Percentiles rank a stretch among this genome's conserved stretches.
Conservation (phyloP, 2,329 filamentous ascomycete genomes). For the Fusarium falciforme region DNA sequence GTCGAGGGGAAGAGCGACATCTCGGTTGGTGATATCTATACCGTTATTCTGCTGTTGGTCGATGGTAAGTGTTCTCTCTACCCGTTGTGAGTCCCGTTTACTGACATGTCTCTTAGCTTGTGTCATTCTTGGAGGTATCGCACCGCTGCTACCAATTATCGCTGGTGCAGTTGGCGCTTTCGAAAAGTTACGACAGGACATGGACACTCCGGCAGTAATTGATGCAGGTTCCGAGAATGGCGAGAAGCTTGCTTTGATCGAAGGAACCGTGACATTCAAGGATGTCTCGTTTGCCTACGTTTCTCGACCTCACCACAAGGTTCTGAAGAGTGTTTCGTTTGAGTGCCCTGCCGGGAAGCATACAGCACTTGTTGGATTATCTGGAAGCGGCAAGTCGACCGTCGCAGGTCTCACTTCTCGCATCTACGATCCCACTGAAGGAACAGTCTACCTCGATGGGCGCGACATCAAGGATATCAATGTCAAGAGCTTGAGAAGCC, state of each 20-base stretch:
- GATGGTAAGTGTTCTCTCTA: slow-evolving; percentile 57
- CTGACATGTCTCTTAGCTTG: slow-evolving; percentile 56
- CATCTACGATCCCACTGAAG: slow-evolving; percentile 67
- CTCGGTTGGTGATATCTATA: slow-evolving; percentile 65
- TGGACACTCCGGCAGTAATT: slow-evolving; percentile 62
- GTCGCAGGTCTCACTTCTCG: slow-evolving; percentile 66
- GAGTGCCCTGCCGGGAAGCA: slow-evolving; percentile 60
- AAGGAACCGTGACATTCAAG: slow-evolving; percentile 51
- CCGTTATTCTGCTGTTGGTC: slow-evolving; percentile 72
- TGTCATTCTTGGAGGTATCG: slow-evolving; percentile 71
- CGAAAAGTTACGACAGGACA: slow-evolving; percentile 67
- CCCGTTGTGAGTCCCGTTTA: too few species aligned
- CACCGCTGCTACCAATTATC: slow-evolving; percentile 71
- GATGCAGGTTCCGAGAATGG: slow-evolving; percentile 53
- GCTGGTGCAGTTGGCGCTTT: slow-evolving; percentile 69
- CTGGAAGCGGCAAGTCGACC: slow-evolving; percentile 69
- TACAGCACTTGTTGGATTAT: slow-evolving; percentile 69
- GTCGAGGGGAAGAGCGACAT: slow-evolving; percentile 49
- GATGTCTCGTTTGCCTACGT: slow-evolving; percentile 59
- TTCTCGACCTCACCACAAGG: slow-evolving; percentile 54
- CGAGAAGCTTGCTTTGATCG: slow-evolving; percentile 57
- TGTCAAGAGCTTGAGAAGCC: slow-evolving; percentile 55
- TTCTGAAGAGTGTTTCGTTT: slow-evolving; percentile 59
- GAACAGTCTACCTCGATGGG: slow-evolving; percentile 60
- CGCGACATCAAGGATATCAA: slow-evolving; percentile 61